phyloP scores from a whole-genome alignment of 805 yeast genomes.

The Zygosaccharomyces pseudorouxii region DNA sequence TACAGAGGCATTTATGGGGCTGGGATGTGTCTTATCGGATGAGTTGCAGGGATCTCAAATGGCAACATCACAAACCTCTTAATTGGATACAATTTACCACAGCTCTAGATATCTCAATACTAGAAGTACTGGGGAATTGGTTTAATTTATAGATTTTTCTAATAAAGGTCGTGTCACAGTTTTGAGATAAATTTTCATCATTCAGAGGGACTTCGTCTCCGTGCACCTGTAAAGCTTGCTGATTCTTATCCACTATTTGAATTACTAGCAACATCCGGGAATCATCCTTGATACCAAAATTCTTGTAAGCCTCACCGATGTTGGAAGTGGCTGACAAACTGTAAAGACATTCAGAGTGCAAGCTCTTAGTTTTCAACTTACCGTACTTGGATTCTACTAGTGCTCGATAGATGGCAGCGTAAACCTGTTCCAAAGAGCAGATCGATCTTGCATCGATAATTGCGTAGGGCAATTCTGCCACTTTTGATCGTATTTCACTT shows the following conservation, averaged over 20 bases:
- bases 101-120: slow-evolving; percentile 37
- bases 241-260: slow-evolving; percentile 38
- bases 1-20: slow-evolving; percentile 85
- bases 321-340: slow-evolving; percentile 67
- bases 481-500: slow-evolving; percentile 37
- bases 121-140: slow-evolving; percentile 19
- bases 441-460: slow-evolving; percentile 59
- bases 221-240: slow-evolving; percentile 16
- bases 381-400: slow-evolving; percentile 46
- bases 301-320: slow-evolving; percentile 59
- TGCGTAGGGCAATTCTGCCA: slow-evolving; percentile 54
- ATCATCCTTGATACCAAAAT: slow-evolving; percentile 61
- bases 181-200: slow-evolving; percentile 32
- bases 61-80: slow-evolving; percentile 38
- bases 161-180: slow-evolving; percentile 36
- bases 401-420: slow-evolving; percentile 57
- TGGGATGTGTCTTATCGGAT: slow-evolving; percentile 71
- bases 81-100: slow-evolving; percentile 46
- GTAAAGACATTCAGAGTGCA: slow-evolving; percentile 69
- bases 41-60: slow-evolving; percentile 39
- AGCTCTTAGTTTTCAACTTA: slow-evolving; percentile 53
- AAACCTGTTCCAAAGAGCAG: slow-evolving; percentile 57
- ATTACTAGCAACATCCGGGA: slow-evolving; percentile 46
- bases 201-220: slow-evolving; percentile 37
- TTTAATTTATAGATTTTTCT: slow-evolving; percentile 34